A percentile compares a stretch with the other conserved stretches of the same genome.
Conservation (phyloP, 192 early-diverging fungal species). For the Coemansia biformis region DNA sequence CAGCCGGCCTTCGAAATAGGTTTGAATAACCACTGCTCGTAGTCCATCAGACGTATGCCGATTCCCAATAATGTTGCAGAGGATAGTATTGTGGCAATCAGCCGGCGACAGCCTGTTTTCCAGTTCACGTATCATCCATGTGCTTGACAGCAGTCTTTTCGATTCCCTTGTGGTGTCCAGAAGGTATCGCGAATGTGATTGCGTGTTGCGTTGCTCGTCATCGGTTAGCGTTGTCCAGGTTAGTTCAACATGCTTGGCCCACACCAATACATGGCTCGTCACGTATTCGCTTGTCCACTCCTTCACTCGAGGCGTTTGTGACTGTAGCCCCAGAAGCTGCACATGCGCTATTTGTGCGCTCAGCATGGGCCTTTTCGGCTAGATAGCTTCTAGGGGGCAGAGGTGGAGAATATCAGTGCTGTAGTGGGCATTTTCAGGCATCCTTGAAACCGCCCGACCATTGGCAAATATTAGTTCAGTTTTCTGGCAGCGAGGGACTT, state of each 20-base stretch:
- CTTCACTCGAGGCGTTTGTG: neutral
- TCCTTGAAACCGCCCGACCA: too few species aligned
- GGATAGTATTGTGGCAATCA: slow-evolving; percentile 1
- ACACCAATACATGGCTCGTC: slow-evolving; percentile 1
- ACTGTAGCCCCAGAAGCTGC: slow-evolving; percentile 8
- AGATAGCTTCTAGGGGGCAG: too few species aligned
- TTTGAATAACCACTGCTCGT: too few species aligned
- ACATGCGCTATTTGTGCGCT: slow-evolving; percentile 33
- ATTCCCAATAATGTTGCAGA: slow-evolving; percentile 12
- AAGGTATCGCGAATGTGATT: slow-evolving; percentile 2
- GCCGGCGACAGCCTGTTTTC: neutral
- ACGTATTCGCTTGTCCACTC: slow-evolving; percentile 15
- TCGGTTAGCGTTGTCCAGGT: slow-evolving; percentile 16
- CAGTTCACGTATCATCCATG: too few species aligned
- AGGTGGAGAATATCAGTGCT: too few species aligned
- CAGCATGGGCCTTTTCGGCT: too few species aligned
- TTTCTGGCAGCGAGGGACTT: too few species aligned
- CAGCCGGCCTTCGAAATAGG: too few species aligned
- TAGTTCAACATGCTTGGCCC: slow-evolving; percentile 33
- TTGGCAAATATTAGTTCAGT: too few species aligned
- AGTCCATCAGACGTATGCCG: slow-evolving; percentile 3
- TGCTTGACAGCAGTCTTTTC: too few species aligned
- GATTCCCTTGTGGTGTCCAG: slow-evolving; percentile 3
- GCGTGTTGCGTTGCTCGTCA: slow-evolving; percentile 1
- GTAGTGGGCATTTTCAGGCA: too few species aligned